Conservation (phyloP, 768 basidiomycete genomes). For the Tylopilus rubrobrunneus region DNA sequence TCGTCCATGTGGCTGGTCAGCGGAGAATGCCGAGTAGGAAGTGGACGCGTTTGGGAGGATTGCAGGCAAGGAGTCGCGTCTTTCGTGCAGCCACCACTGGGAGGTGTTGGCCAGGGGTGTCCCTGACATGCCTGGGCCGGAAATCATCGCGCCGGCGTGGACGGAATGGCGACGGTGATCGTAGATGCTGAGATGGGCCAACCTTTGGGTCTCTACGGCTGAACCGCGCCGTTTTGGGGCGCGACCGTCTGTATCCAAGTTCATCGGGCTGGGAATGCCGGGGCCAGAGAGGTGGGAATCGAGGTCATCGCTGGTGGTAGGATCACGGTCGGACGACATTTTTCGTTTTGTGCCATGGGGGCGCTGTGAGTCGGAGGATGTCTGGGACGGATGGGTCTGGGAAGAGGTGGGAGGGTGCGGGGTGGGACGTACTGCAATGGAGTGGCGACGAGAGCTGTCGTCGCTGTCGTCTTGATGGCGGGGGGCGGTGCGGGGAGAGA, state of each 20-base stretch:
- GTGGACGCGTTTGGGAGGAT: conserved; percentile 61
- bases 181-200: conserved; percentile 66
- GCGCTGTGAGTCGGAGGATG: conserved; percentile 38
- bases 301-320: conserved; percentile 54
- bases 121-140: conserved; percentile 26
- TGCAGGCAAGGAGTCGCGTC: conserved; percentile 72
- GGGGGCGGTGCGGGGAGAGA: conserved; percentile 24
- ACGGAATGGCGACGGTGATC: conserved; percentile 77
- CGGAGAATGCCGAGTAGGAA: conserved; percentile 54
- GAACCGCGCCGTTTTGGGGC: conserved; percentile 83
- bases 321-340: conserved; percentile 66
- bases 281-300: conserved; percentile 68
- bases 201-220: conserved; percentile 70
- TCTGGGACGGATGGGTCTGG: conserved; percentile 18
- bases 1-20: conserved; percentile 62
- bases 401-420: background rate
- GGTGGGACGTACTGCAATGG: conserved; percentile 53
- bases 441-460: conserved; percentile 66
- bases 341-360: conserved; percentile 77
- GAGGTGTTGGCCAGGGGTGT: conserved; percentile 19
- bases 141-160: conserved; percentile 51
- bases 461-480: conserved; percentile 53
- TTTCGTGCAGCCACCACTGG: conserved; percentile 61
- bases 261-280: conserved; percentile 59
- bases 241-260: conserved; percentile 57